A percentile compares a stretch with the other conserved stretches of the same genome.
phyloP scores from a whole-genome alignment of 2,329 filamentous ascomycete species.

The Fusarium nygamai region DNA sequence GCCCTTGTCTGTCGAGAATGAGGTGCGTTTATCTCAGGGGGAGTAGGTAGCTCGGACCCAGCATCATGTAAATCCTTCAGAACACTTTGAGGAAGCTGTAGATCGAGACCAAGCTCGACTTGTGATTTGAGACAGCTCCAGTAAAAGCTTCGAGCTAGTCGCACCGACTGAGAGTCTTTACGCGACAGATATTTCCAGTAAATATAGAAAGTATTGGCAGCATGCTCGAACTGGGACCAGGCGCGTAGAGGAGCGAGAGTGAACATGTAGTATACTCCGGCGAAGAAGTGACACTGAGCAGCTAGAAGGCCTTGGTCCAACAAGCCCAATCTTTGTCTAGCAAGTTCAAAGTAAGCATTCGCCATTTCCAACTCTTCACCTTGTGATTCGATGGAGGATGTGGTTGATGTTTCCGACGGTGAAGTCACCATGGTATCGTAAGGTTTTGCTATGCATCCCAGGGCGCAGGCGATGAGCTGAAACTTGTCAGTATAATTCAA shows the following conservation, averaged over 20 bases:
- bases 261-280: not conserved
- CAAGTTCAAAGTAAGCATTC: not conserved
- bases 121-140: not conserved
- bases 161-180: fast-evolving
- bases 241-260: not conserved
- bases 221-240: not conserved
- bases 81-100: not conserved
- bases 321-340: not conserved
- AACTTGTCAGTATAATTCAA: not conserved
- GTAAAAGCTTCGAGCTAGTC: not conserved
- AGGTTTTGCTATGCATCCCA: not conserved
- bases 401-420: not conserved
- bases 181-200: not conserved
- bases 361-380: not conserved
- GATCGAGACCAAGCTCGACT: not conserved
- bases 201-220: not conserved
- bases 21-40: not conserved
- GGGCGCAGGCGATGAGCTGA: not conserved
- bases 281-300: not conserved
- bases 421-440: not conserved
- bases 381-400: not conserved
- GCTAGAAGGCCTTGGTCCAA: not conserved
- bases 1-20: not conserved
- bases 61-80: not conserved
- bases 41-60: not conserved